These are phyloP conservation scores for Ceratocystis cacaofunesta DNA, from an alignment of 2,329 filamentous ascomycete species.

Conservation along the genomic window DNA sequence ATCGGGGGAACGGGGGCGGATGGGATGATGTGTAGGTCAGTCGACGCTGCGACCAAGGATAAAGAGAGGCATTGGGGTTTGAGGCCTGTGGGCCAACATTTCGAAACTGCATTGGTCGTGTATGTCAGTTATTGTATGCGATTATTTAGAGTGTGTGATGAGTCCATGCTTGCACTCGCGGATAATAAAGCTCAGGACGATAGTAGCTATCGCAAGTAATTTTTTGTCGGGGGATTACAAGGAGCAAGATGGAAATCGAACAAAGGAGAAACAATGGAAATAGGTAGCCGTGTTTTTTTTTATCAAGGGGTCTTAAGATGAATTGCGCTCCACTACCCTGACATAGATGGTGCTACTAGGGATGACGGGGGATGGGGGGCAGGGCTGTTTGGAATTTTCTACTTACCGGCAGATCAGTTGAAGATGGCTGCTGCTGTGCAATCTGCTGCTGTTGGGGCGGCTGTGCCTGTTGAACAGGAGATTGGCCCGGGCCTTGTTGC, in stretches of 20 bases:
- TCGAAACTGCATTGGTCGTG: slow-evolving; percentile 31
- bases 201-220: neutral
- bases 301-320: slow-evolving; percentile 7
- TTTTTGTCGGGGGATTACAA: neutral
- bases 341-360: slow-evolving; percentile 1
- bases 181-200: neutral
- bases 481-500: slow-evolving; percentile 9
- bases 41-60: slow-evolving; percentile 88
- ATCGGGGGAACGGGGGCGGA: slow-evolving; percentile 82
- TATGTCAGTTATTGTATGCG: slow-evolving; percentile 13
- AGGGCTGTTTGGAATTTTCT: slow-evolving; percentile 5
- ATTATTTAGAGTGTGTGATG: neutral
- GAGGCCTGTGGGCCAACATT: slow-evolving; percentile 31
- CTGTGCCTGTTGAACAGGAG: slow-evolving; percentile 11
- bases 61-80: slow-evolving; percentile 63
- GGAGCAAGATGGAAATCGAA: neutral
- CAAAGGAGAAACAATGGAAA: slow-evolving; percentile 10
- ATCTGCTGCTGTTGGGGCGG: slow-evolving; percentile 26
- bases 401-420: slow-evolving; percentile 31
- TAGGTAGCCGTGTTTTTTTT: slow-evolving; percentile 3
- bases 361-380: neutral
- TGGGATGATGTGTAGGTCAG: slow-evolving; percentile 72
- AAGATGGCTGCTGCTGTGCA: slow-evolving; percentile 19
- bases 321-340: slow-evolving; percentile 2
- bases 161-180: neutral